Conservation (phyloP, 2,329 filamentous ascomycete species). For the Fusarium proliferatum region DNA sequence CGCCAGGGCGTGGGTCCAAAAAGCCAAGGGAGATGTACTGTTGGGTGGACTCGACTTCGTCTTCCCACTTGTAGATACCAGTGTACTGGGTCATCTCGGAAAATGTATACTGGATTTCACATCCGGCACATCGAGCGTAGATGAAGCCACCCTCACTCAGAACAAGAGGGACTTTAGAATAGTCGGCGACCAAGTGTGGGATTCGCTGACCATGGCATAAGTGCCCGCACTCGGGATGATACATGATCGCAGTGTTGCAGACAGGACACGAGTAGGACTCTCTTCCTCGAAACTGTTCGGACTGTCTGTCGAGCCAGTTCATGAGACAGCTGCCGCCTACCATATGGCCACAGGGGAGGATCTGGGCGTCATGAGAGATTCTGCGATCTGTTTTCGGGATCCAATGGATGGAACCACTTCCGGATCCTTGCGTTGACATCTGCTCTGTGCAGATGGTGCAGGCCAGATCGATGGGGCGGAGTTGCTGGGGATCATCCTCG, state of each 20-base stretch:
- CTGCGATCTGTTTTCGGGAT: not conserved
- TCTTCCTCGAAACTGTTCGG: not conserved
- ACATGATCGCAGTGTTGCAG: not conserved
- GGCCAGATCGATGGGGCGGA: not conserved
- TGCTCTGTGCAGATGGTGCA: not conserved
- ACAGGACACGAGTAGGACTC: not conserved
- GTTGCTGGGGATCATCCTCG: not conserved
- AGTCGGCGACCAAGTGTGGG: not conserved
- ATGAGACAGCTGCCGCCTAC: not conserved
- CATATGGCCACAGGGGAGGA: conserved; percentile 1
- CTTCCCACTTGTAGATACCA: not conserved
- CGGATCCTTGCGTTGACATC: not conserved
- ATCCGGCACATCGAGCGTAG: not conserved
- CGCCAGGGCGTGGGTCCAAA: not conserved
- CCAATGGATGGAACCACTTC: not conserved
- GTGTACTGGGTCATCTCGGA: not conserved
- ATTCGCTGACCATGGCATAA: not conserved
- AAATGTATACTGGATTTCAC: not conserved
- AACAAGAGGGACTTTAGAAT: not conserved
- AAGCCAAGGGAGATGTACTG: not conserved
- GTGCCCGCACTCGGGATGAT: not conserved
- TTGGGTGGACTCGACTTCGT: not conserved
- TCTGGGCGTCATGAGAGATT: not conserved
- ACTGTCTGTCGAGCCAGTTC: not conserved
- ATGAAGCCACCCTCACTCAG: not conserved